These are phyloP conservation scores for Myxozyma geophila DNA, from an alignment of 805 yeast species.

Conservation along the genomic window DNA sequence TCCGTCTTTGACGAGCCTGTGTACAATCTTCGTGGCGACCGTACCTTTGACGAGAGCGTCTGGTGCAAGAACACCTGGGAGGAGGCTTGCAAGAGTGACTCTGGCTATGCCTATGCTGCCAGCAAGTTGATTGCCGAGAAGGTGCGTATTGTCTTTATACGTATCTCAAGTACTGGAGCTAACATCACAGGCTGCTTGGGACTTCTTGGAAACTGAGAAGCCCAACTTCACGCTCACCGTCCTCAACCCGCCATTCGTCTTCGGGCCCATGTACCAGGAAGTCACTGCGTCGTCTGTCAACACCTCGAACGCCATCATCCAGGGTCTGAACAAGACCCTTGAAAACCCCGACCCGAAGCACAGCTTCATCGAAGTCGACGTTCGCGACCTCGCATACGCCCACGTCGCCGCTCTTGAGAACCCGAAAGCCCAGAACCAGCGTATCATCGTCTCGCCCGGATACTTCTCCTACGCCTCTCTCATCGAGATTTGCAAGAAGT, in stretches of 20 bases:
- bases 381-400: slow-evolving; percentile 64
- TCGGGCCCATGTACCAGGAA: slow-evolving; percentile 41
- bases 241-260: slow-evolving; percentile 41
- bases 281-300: slow-evolving; percentile 43
- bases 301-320: slow-evolving; percentile 46
- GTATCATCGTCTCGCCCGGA: slow-evolving; percentile 15
- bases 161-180: no score
- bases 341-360: slow-evolving; percentile 9
- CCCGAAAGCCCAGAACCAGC: slow-evolving; percentile 12
- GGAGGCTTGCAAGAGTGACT: neutral
- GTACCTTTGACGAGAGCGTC: neutral
- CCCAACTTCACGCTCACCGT: slow-evolving; percentile 38
- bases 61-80: slow-evolving; percentile 7
- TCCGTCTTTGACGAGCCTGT: slow-evolving; percentile 38
- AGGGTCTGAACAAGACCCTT: slow-evolving; percentile 41
- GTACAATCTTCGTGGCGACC: neutral
- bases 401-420: slow-evolving; percentile 54
- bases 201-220: slow-evolving; percentile 47
- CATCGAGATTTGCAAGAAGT: slow-evolving; percentile 3
- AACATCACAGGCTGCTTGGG: slow-evolving; percentile 55
- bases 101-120: slow-evolving; percentile 5
- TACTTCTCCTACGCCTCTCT: neutral
- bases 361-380: slow-evolving; percentile 50
- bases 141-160: neutral
- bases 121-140: slow-evolving; percentile 13